phyloP scores from a whole-genome alignment of 2,329 filamentous ascomycete species.

The Ophiostoma himal-ulmi region DNA sequence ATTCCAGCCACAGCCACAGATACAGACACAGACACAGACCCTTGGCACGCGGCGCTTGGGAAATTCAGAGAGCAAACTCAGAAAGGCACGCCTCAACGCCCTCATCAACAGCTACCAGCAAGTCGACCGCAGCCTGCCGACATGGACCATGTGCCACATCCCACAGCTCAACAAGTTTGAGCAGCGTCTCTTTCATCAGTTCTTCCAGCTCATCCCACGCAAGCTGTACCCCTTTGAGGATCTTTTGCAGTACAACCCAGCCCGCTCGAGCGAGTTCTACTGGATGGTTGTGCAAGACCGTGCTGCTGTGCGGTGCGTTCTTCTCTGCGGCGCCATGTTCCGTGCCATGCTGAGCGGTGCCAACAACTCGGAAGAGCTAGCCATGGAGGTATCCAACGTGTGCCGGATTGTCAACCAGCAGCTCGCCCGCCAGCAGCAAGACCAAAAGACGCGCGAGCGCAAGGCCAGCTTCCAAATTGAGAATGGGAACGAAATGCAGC shows the following conservation, averaged over 20 bases:
- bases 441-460: not conserved
- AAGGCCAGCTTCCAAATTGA: not conserved
- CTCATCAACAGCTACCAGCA: slow-evolving; percentile 18
- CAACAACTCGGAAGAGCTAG: slow-evolving; percentile 25
- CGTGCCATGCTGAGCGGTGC: slow-evolving; percentile 27
- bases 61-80: slow-evolving; percentile 15
- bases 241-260: slow-evolving; percentile 32
- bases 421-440: slow-evolving; percentile 18
- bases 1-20: not conserved
- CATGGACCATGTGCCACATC: slow-evolving; percentile 24
- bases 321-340: slow-evolving; percentile 32
- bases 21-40: not conserved
- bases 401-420: slow-evolving; percentile 26
- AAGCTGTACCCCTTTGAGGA: slow-evolving; percentile 34
- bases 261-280: slow-evolving; percentile 29
- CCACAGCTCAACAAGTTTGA: slow-evolving; percentile 28
- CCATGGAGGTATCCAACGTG: slow-evolving; percentile 25
- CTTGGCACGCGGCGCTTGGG: not conserved
- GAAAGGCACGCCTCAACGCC: slow-evolving; percentile 14
- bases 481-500: not conserved
- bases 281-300: slow-evolving; percentile 29
- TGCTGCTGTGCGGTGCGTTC: slow-evolving; percentile 31
- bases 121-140: slow-evolving; percentile 23
- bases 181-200: slow-evolving; percentile 31
- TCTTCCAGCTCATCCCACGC: slow-evolving; percentile 30